A percentile compares a stretch with the other conserved stretches of the same genome.
These are phyloP conservation scores for Albophoma yamanashiensis DNA, from an alignment of 2,329 filamentous ascomycete species.

Conservation along the genomic window DNA sequence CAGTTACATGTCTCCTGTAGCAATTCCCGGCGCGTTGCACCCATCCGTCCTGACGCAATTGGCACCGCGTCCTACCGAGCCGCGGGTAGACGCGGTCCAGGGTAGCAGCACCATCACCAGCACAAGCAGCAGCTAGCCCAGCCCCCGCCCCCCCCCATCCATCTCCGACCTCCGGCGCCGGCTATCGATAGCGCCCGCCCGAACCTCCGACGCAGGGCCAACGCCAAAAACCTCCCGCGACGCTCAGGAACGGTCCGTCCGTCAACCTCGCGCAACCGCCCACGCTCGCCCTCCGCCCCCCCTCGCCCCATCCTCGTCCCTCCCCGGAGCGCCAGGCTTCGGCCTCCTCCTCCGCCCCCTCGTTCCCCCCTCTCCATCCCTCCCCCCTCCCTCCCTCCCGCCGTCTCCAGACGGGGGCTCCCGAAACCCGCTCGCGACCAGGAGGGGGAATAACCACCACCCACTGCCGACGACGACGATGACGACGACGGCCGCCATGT, in stretches of 20 bases:
- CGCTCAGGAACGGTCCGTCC: background rate
- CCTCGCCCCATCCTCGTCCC: background rate
- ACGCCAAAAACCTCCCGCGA: background rate
- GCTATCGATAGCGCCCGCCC: background rate
- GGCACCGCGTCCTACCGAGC: background rate
- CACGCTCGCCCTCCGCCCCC: background rate
- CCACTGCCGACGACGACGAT: too few relatives aligned
- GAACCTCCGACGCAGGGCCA: background rate
- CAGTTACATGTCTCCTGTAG: rapidly evolving
- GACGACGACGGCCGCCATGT: conserved; percentile 1
- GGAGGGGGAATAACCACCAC: too few relatives aligned
- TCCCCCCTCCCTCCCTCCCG: too few relatives aligned
- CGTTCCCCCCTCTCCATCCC: background rate
- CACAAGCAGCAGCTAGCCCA: background rate
- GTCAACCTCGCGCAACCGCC: background rate
- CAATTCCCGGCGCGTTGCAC: background rate
- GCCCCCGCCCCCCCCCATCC: too few relatives aligned
- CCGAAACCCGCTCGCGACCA: too few relatives aligned
- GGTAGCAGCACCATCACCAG: too few relatives aligned
- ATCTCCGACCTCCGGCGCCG: background rate
- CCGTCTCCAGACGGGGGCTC: background rate
- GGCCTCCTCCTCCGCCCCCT: background rate
- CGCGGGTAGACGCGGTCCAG: conserved; percentile 1
- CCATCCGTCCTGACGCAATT: background rate
- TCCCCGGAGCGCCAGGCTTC: background rate